These are phyloP conservation scores for Schizosaccharomyces cryophilus DNA, from an alignment of 805 yeast genomes.

Conservation along the genomic window DNA sequence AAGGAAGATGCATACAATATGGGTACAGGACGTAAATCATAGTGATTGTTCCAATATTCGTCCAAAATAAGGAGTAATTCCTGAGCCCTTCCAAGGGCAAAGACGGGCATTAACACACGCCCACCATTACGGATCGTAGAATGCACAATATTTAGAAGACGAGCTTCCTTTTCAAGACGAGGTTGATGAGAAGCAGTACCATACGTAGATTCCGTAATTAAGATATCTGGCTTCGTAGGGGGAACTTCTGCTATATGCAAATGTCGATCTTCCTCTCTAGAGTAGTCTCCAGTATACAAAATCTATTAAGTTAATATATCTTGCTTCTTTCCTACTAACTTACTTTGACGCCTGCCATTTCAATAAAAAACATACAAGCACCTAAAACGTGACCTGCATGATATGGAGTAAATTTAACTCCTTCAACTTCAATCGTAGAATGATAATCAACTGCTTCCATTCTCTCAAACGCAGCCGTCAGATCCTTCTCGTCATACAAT, in stretches of 20 bases:
- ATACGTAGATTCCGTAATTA: slow-evolving; percentile 86
- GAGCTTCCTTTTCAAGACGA: slow-evolving; percentile 55
- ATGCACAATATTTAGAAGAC: slow-evolving; percentile 62
- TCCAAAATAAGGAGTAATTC: slow-evolving; percentile 73
- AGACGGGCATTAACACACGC: slow-evolving; percentile 73
- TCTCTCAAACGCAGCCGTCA: slow-evolving; percentile 60
- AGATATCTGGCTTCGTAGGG: slow-evolving; percentile 57
- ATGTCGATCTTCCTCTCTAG: slow-evolving; percentile 88
- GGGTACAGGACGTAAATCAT: slow-evolving; percentile 57
- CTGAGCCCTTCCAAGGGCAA: slow-evolving; percentile 92
- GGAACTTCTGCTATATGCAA: slow-evolving; percentile 89
- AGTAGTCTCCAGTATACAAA: slow-evolving; percentile 87
- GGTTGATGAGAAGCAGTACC: slow-evolving; percentile 97
- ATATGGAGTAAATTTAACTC: slow-evolving; percentile 85
- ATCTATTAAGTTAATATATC: slow-evolving; percentile 17
- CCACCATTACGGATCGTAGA: slow-evolving; percentile 73
- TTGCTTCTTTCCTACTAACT: neutral
- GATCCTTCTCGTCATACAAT: slow-evolving; percentile 73
- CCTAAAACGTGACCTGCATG: slow-evolving; percentile 99
- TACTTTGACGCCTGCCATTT: slow-evolving; percentile 57
- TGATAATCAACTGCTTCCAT: slow-evolving; percentile 91
- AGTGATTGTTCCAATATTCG: slow-evolving; percentile 76
- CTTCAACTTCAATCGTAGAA: slow-evolving; percentile 82
- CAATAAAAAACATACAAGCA: slow-evolving; percentile 92
- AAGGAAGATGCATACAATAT: slow-evolving; percentile 79